These are phyloP conservation scores for sorghum (Sorghum bicolor) DNA, from an alignment of 176 grass and related monocot species.

Conservation along the genomic window Sorghum_bicolor_NCBIv3 NC_012879.2:2365001-2365500, in stretches of 20 bases:
- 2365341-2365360: not conserved
- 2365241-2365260: not conserved
- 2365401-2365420: not conserved
- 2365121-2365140: not conserved
- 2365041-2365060: conserved; percentile 90
- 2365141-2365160: not conserved
- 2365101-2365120: not conserved
- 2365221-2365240: not conserved
- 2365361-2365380: not conserved
- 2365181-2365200: not conserved
- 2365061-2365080: conserved; percentile 2
- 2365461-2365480: not conserved
- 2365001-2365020: conserved; percentile 85
- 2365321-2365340: too few relatives aligned
- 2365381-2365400: not conserved
- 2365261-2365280: not conserved
- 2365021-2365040: conserved; percentile 89
- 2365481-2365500: not conserved
- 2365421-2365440: too few relatives aligned
- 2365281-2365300: too few relatives aligned
- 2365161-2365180: not conserved
- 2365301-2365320: too few relatives aligned
- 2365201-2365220: not conserved
- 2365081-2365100: not conserved
- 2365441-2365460: not conserved